phyloP scores from a whole-genome alignment of 2,329 filamentous ascomycete genomes.

The Microsporum audouinii region DNA sequence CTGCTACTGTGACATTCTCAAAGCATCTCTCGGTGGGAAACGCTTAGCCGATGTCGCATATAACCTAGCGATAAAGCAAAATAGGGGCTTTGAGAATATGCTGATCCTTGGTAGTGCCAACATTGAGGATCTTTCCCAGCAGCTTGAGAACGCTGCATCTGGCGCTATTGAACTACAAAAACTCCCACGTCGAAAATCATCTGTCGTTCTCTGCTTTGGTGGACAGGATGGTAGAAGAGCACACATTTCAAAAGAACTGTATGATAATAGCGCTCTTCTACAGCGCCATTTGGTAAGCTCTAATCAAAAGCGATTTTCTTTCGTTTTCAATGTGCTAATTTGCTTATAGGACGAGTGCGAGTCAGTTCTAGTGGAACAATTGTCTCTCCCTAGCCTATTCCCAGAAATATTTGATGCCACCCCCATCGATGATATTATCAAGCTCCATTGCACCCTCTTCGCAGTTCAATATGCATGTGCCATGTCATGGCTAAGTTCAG shows the following conservation, averaged over 20 bases:
- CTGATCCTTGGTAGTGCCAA: not conserved
- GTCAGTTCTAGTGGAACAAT: not conserved
- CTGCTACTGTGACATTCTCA: not conserved
- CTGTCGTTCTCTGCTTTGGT: not conserved
- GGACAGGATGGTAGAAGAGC: not conserved
- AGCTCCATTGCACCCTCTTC: conserved; percentile 30
- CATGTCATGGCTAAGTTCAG: conserved; percentile 28
- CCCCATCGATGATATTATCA: conserved; percentile 11
- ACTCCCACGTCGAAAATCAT: not conserved
- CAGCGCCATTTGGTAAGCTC: not conserved
- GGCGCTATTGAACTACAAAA: not conserved
- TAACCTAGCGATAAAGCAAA: not conserved
- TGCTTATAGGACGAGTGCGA: not conserved
- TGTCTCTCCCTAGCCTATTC: conserved; percentile 11
- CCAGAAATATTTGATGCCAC: conserved; percentile 15
- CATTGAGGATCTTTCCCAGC: not conserved
- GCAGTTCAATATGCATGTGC: conserved; percentile 30
- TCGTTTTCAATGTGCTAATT: not conserved
- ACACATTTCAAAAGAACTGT: not conserved
- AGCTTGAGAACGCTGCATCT: not conserved
- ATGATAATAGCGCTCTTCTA: not conserved
- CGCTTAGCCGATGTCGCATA: not conserved
- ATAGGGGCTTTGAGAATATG: no score
- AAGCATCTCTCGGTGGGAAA: not conserved
- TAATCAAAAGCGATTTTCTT: not conserved